phyloP scores from a whole-genome alignment of 495 filamentous ascomycete genomes.

The Aspergillus carlsbadensis region DNA sequence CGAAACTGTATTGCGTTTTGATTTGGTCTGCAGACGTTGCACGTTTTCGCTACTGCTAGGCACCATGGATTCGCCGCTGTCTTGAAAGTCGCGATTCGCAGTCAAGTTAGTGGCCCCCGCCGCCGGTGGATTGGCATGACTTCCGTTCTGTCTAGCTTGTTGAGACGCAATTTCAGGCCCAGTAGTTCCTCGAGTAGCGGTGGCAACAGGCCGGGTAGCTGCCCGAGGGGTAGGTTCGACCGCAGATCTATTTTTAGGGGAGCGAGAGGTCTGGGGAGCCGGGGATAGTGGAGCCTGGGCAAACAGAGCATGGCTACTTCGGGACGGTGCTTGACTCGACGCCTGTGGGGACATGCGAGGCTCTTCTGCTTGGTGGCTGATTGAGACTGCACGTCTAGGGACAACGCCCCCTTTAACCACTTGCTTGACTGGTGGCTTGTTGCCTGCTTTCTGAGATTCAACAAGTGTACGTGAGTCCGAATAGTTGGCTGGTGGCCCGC shows the following conservation, averaged over 20 bases:
- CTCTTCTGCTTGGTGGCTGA: slow-evolving; percentile 23
- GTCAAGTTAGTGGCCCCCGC: slow-evolving; percentile 4
- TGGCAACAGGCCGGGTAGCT: background rate
- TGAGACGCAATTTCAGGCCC: background rate
- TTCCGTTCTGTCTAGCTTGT: background rate
- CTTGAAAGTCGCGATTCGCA: slow-evolving; percentile 15
- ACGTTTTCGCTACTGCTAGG: slow-evolving; percentile 23
- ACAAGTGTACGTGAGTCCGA: slow-evolving; percentile 15
- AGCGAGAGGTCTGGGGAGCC: background rate
- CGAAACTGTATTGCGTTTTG: slow-evolving; percentile 44
- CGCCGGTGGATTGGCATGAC: background rate
- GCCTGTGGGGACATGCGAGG: slow-evolving; percentile 14
- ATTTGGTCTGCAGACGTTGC: slow-evolving; percentile 29
- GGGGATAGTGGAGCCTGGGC: background rate
- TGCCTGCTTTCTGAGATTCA: slow-evolving; percentile 20
- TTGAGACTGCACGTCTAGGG: slow-evolving; percentile 31
- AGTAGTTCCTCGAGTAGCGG: background rate
- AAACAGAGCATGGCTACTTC: slow-evolving; percentile 2
- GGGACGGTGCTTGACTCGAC: slow-evolving; percentile 16
- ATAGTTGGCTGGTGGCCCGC: slow-evolving; percentile 21
- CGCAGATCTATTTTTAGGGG: background rate
- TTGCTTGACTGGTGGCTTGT: slow-evolving; percentile 12
- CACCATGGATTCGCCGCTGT: slow-evolving; percentile 15
- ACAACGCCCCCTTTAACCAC: slow-evolving; percentile 25
- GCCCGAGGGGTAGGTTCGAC: background rate